A percentile compares a stretch with the other conserved stretches of the same genome.
phyloP scores from a whole-genome alignment of 2,329 filamentous ascomycete genomes.

The Alternaria metachromatica region DNA sequence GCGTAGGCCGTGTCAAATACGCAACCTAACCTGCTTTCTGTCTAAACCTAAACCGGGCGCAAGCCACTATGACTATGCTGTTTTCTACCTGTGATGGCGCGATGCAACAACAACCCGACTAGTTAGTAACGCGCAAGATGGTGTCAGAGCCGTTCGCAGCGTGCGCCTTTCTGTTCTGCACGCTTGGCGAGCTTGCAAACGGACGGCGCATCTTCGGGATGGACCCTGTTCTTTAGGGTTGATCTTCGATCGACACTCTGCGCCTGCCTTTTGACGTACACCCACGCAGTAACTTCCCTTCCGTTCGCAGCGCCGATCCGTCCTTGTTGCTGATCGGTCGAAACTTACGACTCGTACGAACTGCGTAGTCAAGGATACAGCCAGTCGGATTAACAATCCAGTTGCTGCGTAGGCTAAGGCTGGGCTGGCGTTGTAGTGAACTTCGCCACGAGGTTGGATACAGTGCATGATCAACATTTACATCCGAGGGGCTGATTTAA shows the following conservation, averaged over 20 bases:
- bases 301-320: background rate
- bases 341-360: background rate
- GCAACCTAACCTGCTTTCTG: background rate
- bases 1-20: background rate
- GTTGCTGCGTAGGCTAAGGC: background rate
- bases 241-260: constrained; percentile 2
- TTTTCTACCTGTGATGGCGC: background rate
- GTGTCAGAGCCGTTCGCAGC: constrained; percentile 5
- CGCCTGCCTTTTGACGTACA: background rate
- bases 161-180: background rate
- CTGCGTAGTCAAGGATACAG: background rate
- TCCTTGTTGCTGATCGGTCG: constrained; percentile 14
- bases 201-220: background rate
- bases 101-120: background rate
- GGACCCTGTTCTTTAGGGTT: constrained; percentile 5
- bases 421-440: constrained; percentile 4
- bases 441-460: constrained; percentile 25
- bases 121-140: background rate
- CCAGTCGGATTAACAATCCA: background rate
- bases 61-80: background rate
- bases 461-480: constrained; percentile 20
- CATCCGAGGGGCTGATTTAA: constrained; percentile 15
- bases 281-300: background rate
- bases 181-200: background rate
- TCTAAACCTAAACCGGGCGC: background rate